These are phyloP conservation scores for Agapanthus africanus DNA, from an alignment of 106 monocot species.

Conservation along the genomic window DNA sequence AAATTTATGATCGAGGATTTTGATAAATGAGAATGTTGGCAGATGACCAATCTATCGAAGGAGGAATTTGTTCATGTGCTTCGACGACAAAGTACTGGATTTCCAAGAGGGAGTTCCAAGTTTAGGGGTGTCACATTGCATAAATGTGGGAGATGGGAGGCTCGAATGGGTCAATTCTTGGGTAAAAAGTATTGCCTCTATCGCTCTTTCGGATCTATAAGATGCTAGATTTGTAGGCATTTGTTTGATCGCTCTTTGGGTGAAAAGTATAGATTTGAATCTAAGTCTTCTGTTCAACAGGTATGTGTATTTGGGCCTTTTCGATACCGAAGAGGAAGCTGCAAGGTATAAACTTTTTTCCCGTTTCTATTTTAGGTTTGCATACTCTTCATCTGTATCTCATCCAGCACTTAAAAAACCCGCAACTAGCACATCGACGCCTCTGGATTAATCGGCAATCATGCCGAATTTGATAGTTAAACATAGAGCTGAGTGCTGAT, in stretches of 20 bases:
- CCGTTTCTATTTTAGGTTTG: background rate
- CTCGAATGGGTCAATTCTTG: constrained; percentile 79
- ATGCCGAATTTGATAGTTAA: background rate
- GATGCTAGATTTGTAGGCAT: background rate
- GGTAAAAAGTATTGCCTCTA: constrained; percentile 53
- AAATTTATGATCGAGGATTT: background rate
- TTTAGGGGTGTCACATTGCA: constrained; percentile 74
- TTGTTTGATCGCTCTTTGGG: background rate
- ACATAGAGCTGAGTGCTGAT: no score
- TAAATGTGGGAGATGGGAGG: constrained; percentile 85
- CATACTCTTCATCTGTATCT: background rate
- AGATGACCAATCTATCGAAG: constrained; percentile 63
- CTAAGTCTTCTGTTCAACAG: constrained; percentile 1
- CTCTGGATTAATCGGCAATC: no score
- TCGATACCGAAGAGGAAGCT: constrained; percentile 27
- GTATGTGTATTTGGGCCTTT: constrained; percentile 19
- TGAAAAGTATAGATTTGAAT: background rate
- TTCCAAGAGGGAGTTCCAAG: constrained; percentile 69
- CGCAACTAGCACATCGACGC: no score
- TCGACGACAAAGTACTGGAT: constrained; percentile 72
- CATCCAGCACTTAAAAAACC: background rate
- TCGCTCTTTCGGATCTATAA: no score
- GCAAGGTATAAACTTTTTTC: constrained; percentile 15
- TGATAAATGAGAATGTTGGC: background rate
- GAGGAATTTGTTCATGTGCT: constrained; percentile 76